phyloP scores from a whole-genome alignment of 23 red algal species.

The Gracilaria domingensis region DNA sequence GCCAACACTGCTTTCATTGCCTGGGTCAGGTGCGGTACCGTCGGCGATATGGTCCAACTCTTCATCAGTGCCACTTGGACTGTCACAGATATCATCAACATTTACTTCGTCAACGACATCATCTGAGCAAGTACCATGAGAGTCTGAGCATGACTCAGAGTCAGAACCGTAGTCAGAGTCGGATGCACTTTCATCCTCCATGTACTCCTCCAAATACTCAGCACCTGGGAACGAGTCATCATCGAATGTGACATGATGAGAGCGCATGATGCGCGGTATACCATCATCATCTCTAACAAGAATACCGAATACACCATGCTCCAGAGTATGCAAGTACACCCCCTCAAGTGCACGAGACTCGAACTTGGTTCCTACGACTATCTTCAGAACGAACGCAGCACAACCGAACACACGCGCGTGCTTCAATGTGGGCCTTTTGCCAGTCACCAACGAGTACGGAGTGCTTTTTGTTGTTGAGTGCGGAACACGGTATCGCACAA shows the following conservation, averaged over 20 bases:
- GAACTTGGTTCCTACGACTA: background rate
- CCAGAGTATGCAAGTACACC: background rate
- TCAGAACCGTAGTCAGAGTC: background rate
- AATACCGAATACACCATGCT: background rate
- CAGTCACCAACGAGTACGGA: background rate
- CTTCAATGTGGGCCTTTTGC: background rate
- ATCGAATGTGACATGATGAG: background rate
- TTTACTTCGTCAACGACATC: too few species aligned
- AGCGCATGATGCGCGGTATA: background rate
- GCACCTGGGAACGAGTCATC: background rate
- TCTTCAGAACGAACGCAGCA: background rate
- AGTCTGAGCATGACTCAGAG: background rate
- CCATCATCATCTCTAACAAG: background rate
- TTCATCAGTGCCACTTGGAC: background rate
- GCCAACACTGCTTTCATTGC: background rate
- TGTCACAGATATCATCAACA: background rate
- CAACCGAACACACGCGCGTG: background rate
- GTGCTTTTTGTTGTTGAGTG: background rate
- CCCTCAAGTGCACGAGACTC: background rate
- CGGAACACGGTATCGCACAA: background rate
- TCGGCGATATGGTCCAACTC: background rate
- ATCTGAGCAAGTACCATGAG: too few species aligned
- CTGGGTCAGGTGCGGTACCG: background rate
- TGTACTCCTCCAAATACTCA: background rate
- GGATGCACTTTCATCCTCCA: background rate